Conservation (phyloP, 441 rosid genomes). For the Populus tomentosa region DNA sequence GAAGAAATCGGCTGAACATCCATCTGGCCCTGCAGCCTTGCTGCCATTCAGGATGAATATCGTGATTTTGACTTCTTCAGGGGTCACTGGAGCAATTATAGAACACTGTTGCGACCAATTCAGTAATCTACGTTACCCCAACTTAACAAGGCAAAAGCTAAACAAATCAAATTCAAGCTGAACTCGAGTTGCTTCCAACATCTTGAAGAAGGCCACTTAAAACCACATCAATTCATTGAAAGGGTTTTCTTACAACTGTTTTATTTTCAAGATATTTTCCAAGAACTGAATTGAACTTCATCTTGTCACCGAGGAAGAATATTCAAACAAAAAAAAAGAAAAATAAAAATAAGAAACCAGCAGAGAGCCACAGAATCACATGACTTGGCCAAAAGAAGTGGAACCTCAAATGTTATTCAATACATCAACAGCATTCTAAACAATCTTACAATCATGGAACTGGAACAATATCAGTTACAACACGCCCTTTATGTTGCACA, state of each 20-base stretch:
- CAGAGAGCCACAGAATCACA: background rate
- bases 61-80: too few species aligned
- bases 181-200: too few species aligned
- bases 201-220: background rate
- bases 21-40: too few species aligned
- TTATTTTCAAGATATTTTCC: background rate
- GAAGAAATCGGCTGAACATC: too few species aligned
- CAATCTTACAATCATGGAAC: constrained; percentile 13
- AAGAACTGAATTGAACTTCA: background rate
- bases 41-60: too few species aligned
- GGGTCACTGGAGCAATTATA: too few species aligned
- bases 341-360: background rate
- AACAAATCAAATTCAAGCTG: too few species aligned
- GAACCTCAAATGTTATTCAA: constrained; percentile 8
- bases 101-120: too few species aligned
- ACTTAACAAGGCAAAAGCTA: too few species aligned
- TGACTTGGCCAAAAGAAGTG: constrained; percentile 11
- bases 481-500: constrained; percentile 9
- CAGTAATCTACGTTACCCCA: too few species aligned
- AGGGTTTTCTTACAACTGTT: background rate
- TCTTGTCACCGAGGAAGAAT: background rate
- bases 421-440: background rate
- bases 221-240: background rate
- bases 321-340: background rate
- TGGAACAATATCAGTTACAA: constrained; percentile 30